A percentile compares a stretch with the other conserved stretches of the same genome.
phyloP scores from a whole-genome alignment of 805 yeast species.

The Isabelozyma gotoi region DNA sequence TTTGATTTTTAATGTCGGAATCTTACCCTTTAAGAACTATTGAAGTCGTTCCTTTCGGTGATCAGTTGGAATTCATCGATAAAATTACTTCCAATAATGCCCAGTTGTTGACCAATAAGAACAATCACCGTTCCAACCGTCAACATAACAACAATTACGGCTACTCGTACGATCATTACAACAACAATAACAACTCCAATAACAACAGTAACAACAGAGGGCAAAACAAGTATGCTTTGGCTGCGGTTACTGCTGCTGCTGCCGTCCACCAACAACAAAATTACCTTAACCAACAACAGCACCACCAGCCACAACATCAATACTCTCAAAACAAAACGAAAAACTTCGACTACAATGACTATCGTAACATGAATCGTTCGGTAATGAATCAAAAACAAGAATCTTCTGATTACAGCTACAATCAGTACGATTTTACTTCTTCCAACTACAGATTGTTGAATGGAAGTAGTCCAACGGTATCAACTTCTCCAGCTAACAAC shows the following conservation, averaged over 20 bases:
- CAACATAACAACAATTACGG: constrained; percentile 8
- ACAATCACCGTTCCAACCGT: constrained; percentile 7
- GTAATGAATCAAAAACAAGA: not conserved
- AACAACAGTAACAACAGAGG: constrained; percentile 5
- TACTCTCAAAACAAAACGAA: not conserved
- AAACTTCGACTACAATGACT: not conserved
- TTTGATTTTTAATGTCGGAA: constrained; percentile 2
- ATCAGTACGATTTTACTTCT: not conserved
- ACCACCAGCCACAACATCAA: constrained; percentile 4
- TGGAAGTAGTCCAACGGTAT: constrained; percentile 21
- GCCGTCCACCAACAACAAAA: constrained; percentile 27
- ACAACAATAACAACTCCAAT: constrained; percentile 3
- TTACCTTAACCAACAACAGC: constrained; percentile 14
- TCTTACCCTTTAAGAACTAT: constrained; percentile 20
- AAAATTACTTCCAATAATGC: constrained; percentile 4
- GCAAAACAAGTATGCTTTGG: constrained; percentile 23
- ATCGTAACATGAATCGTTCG: not conserved
- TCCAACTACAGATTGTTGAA: not conserved
- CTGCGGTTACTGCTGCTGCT: constrained; percentile 33
- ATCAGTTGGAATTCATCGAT: constrained; percentile 27
- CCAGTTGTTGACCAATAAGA: not conserved
- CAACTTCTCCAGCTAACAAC: constrained; percentile 86
- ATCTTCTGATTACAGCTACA: not conserved
- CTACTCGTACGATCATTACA: constrained; percentile 1
- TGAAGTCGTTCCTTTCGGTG: constrained; percentile 25